Evolutionary conservation across 2,329 filamentous ascomycete species (phyloP).

Genomic region (Drechslera avenae): DNA sequence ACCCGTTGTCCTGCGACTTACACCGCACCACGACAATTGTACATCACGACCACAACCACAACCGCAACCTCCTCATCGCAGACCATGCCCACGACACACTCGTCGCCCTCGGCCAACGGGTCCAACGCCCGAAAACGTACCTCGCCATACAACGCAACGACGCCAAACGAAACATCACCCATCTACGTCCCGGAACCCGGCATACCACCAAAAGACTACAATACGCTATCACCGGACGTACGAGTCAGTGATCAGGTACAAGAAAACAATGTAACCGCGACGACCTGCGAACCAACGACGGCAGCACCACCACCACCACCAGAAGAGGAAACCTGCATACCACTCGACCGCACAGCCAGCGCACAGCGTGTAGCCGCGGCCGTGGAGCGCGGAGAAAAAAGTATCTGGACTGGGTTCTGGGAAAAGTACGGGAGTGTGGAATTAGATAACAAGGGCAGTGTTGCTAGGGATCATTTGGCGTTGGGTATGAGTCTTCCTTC

Average conservation of each 20-base stretch:
- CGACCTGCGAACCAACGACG: no score
- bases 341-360: constrained; percentile 6
- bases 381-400: constrained; percentile 28
- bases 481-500: constrained; percentile 61
- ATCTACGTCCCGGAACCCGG: constrained; percentile 22
- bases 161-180: constrained; percentile 42
- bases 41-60: no score
- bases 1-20: no score
- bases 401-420: constrained; percentile 61
- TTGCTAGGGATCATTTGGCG: constrained; percentile 80
- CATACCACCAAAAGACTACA: constrained; percentile 21
- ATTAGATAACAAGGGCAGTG: constrained; percentile 83
- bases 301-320: not conserved
- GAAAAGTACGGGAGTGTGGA: constrained; percentile 71
- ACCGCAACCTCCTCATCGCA: no score
- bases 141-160: constrained; percentile 6
- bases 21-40: no score
- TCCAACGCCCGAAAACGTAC: constrained; percentile 17
- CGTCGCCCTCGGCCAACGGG: not conserved
- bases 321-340: not conserved
- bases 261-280: constrained; percentile 1
- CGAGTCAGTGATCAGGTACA: constrained; percentile 6
- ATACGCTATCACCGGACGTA: constrained; percentile 30
- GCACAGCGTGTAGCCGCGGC: constrained; percentile 33
- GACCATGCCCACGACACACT: no score